phyloP scores from a whole-genome alignment of 129 eudicot genomes.

The Oenanthe sinensis region DNA sequence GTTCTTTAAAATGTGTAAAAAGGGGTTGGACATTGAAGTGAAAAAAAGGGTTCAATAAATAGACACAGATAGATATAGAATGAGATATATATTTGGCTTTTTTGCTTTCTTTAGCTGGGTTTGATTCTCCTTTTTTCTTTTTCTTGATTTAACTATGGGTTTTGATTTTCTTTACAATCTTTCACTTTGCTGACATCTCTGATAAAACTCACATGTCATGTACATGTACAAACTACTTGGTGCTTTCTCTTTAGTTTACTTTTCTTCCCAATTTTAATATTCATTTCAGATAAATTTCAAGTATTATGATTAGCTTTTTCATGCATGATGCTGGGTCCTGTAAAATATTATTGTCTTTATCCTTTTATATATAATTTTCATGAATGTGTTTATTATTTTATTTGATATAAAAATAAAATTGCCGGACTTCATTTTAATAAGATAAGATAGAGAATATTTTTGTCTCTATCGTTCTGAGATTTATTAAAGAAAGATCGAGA shows the following conservation, averaged over 20 bases:
- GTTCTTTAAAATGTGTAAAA: background rate
- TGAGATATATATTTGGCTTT: background rate
- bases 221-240: background rate
- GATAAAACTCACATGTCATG: constrained; percentile 4
- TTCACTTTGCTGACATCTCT: constrained; percentile 2
- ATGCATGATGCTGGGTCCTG: too few species aligned
- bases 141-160: background rate
- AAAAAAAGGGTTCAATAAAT: background rate
- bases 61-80: constrained; percentile 1
- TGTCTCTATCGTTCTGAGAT: too few species aligned
- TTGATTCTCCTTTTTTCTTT: background rate
- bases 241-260: background rate
- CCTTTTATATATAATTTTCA: too few species aligned
- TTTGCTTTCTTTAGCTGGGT: background rate
- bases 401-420: too few species aligned
- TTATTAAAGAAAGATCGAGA: too few species aligned
- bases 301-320: background rate
- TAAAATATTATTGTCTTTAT: too few species aligned
- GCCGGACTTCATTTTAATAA: too few species aligned
- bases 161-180: background rate
- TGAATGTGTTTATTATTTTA: too few species aligned
- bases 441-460: too few species aligned
- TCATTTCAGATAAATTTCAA: background rate
- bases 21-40: background rate
- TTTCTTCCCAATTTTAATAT: background rate